Evolutionary conservation across 192 early-diverging fungal genomes (phyloP).

Genomic region (Umbelopsis ramanniana): DNA sequence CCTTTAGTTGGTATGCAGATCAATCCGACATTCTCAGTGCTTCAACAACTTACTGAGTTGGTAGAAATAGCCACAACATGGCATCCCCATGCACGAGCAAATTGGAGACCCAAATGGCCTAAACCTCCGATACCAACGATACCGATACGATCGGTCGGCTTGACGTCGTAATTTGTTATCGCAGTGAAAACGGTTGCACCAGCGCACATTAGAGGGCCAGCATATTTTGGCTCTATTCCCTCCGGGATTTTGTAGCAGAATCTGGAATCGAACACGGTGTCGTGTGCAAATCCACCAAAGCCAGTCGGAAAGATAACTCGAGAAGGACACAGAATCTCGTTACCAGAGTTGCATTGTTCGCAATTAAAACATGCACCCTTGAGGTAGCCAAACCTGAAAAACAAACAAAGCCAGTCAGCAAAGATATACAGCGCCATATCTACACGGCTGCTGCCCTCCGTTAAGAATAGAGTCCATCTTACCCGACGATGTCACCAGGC

Average conservation of each 20-base stretch:
- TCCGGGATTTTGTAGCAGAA: constrained; percentile 72
- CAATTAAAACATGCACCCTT: constrained; percentile 57
- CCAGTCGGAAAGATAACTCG: constrained; percentile 60
- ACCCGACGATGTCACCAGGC: constrained; percentile 67
- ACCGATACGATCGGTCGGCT: constrained; percentile 67
- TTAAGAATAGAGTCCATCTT: not conserved
- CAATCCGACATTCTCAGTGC: too few species aligned
- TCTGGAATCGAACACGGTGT: constrained; percentile 45
- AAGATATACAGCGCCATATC: too few species aligned
- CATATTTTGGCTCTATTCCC: constrained; percentile 54
- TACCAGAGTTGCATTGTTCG: constrained; percentile 48
- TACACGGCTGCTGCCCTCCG: too few species aligned
- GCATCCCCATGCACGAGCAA: constrained; percentile 51
- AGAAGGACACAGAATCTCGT: constrained; percentile 57
- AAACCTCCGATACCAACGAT: constrained; percentile 83
- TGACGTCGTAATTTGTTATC: constrained; percentile 62
- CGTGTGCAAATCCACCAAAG: constrained; percentile 65
- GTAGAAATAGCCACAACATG: constrained; percentile 57
- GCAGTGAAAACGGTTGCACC: constrained; percentile 79
- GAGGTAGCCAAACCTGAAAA: constrained; percentile 57
- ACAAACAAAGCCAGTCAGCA: constrained; percentile 5
- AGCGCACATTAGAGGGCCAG: constrained; percentile 81
- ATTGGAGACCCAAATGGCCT: constrained; percentile 72
- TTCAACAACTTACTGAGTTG: constrained; percentile 7
- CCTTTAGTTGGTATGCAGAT: too few species aligned